Evolutionary conservation across 78 protist genomes (phyloP), one percentile per base, ranked within the genome.

Genomic region (Creolimax fragrantissima): DNA sequence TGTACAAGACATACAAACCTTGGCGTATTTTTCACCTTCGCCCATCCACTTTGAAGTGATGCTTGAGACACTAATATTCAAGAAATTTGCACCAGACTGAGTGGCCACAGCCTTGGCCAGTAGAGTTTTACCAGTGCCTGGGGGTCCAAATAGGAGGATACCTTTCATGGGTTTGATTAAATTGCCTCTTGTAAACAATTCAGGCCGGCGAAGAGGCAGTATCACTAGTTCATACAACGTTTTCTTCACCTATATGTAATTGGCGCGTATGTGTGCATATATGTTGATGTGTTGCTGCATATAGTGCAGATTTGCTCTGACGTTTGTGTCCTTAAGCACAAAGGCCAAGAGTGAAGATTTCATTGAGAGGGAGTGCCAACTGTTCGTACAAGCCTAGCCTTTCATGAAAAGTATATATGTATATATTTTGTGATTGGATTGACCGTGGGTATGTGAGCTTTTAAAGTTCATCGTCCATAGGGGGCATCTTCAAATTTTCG

Each of bases 21-120:
- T 47, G 2, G 92, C 92, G 43, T 4, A 32, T 45, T 90, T 90
- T 93, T 97, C 99, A 2, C 94, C 35, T 83, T 97, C 99, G 32
- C 99, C 99, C 5, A 95, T 74, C 95, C 94, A 97, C 94, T 96
- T 96, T 43, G 94, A 89, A 24, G 94, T 93, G 4, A 97, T 89
- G 35, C 96, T 90, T 11, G 97, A 17, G 35, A 94, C 2, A 36
- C 92, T 7, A 37, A 95, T 83, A 86, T 86, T 92, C 91, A 97
- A 95, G 90, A 97, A 97, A 3, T 96, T 95, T 42, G 98, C 94
- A 32, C 84, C 86, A 35, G 94, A 85, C 39, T 96, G 96, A 0
- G 98, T 89, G 4, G 98, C 98, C n/a, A 97, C 96, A 0, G 98
- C 98, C 92, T 97, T 97, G 35, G 98, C 98, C 66, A 97, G 95